These are phyloP conservation scores for Backusella parvicylindrica DNA, from an alignment of 192 early-diverging fungal species.

Conservation along the genomic window DNA sequence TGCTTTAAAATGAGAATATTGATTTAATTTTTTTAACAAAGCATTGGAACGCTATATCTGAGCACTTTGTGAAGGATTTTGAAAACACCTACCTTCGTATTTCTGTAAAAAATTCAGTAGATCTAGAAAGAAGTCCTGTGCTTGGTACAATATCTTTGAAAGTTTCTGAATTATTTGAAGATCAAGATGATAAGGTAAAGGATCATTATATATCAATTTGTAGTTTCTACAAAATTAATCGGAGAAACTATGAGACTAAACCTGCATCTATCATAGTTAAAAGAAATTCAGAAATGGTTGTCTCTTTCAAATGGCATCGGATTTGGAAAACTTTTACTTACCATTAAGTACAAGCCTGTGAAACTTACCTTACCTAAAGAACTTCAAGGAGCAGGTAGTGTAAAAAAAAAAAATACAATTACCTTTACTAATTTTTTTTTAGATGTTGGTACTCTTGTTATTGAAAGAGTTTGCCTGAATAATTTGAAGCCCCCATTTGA, in stretches of 20 bases:
- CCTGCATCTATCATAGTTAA: not conserved
- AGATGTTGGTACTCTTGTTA: slow-evolving; percentile 27
- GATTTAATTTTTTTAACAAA: not conserved
- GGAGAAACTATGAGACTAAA: not conserved
- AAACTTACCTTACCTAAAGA: slow-evolving; percentile 15
- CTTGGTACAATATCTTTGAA: slow-evolving; percentile 17
- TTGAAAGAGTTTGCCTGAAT: slow-evolving; percentile 10
- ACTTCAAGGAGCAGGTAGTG: slow-evolving; percentile 16
- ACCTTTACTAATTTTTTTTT: not conserved
- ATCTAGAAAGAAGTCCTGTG: slow-evolving; percentile 24
- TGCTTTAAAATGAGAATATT: not conserved
- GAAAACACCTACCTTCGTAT: slow-evolving; percentile 15
- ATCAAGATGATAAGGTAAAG: slow-evolving; percentile 12
- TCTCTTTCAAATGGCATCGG: slow-evolving; percentile 25
- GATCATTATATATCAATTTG: not conserved
- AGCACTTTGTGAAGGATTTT: slow-evolving; percentile 28
- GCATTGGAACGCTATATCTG: slow-evolving; percentile 29
- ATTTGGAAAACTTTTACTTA: slow-evolving; percentile 21
- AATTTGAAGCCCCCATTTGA: slow-evolving; percentile 9
- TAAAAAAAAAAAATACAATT: slow-evolving; percentile 1
- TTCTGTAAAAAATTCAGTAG: slow-evolving; percentile 19
- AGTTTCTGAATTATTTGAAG: slow-evolving; percentile 9
- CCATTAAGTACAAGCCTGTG: slow-evolving; percentile 26
- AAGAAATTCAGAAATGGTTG: slow-evolving; percentile 22
- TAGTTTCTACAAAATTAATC: not conserved